Percentiles rank a stretch among this genome's conserved stretches.
These are phyloP conservation scores for Rosa chinensis DNA, from an alignment of 306 rosid species.

Conservation along the genomic window DNA sequence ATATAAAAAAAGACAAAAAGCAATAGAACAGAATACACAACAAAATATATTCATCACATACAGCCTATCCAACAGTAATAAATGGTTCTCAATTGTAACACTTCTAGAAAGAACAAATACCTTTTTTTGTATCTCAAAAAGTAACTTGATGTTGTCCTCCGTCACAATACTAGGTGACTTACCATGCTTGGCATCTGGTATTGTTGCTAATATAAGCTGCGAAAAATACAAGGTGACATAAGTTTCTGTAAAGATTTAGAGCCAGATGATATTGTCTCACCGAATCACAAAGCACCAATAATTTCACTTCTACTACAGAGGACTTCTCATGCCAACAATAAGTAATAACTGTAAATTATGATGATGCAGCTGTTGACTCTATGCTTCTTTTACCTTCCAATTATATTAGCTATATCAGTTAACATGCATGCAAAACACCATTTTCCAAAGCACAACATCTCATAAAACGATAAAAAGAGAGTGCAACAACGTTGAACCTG, in stretches of 20 bases:
- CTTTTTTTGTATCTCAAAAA: constrained; percentile 88
- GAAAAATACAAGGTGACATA: constrained; percentile 12
- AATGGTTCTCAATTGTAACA: constrained; percentile 14
- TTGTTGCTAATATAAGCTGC: constrained; percentile 79
- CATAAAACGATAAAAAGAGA: constrained; percentile 13
- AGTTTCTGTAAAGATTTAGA: constrained; percentile 9
- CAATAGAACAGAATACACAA: background rate
- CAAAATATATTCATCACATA: background rate
- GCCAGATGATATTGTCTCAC: background rate
- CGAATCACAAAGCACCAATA: background rate
- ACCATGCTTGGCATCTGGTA: constrained; percentile 56
- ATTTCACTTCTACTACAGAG: background rate
- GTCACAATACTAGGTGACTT: constrained; percentile 76
- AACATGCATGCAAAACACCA: background rate
- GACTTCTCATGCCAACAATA: constrained; percentile 8
- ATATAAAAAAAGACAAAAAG: background rate
- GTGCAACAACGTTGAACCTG: constrained; percentile 55
- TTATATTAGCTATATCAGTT: background rate
- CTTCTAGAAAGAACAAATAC: constrained; percentile 40
- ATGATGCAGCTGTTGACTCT: background rate
- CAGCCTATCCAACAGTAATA: background rate
- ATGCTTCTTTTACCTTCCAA: background rate
- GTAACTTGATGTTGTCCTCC: constrained; percentile 78
- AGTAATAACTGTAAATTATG: background rate
- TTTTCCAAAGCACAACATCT: constrained; percentile 7